Conservation (phyloP, 768 basidiomycete species). For the Gloeopeniophorella convolvens region DNA sequence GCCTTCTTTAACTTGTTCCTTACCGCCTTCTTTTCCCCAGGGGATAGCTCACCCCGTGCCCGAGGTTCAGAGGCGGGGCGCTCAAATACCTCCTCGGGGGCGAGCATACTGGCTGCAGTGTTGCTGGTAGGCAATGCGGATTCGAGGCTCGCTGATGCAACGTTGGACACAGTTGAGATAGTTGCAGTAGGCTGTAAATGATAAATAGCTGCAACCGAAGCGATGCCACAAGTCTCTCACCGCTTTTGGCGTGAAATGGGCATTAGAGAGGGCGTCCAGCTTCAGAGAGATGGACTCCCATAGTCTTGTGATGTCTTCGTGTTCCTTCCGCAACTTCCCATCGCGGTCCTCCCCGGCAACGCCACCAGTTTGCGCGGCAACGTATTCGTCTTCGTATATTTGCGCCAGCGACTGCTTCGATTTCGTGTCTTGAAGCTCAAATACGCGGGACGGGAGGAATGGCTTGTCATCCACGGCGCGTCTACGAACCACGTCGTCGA, state of each 20-base stretch:
- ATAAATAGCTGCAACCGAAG: slow-evolving; percentile 12
- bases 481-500: slow-evolving; percentile 89
- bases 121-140: slow-evolving; percentile 84
- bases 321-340: slow-evolving; percentile 82
- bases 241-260: slow-evolving; percentile 91
- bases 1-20: slow-evolving; percentile 65
- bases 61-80: slow-evolving; percentile 50
- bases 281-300: slow-evolving; percentile 87
- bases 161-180: slow-evolving; percentile 79
- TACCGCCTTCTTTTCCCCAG: slow-evolving; percentile 69
- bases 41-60: slow-evolving; percentile 75
- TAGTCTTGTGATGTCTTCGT: slow-evolving; percentile 72
- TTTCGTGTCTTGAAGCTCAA: slow-evolving; percentile 86
- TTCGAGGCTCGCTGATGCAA: slow-evolving; percentile 77
- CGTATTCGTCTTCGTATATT: slow-evolving; percentile 92
- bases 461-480: slow-evolving; percentile 75
- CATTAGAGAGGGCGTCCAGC: slow-evolving; percentile 89
- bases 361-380: slow-evolving; percentile 54
- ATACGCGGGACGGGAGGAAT: slow-evolving; percentile 83
- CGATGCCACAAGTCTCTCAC: slow-evolving; percentile 37
- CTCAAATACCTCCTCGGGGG: slow-evolving; percentile 87
- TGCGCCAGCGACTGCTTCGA: slow-evolving; percentile 87
- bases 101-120: slow-evolving; percentile 72
- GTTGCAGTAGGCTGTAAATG: slow-evolving; percentile 70
- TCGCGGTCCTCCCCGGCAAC: slow-evolving; percentile 68